Evolutionary conservation across 306 rosid genomes (phyloP), one percentile per base, ranked within the genome.

Genomic region (Potentilla sterilis): DNA sequence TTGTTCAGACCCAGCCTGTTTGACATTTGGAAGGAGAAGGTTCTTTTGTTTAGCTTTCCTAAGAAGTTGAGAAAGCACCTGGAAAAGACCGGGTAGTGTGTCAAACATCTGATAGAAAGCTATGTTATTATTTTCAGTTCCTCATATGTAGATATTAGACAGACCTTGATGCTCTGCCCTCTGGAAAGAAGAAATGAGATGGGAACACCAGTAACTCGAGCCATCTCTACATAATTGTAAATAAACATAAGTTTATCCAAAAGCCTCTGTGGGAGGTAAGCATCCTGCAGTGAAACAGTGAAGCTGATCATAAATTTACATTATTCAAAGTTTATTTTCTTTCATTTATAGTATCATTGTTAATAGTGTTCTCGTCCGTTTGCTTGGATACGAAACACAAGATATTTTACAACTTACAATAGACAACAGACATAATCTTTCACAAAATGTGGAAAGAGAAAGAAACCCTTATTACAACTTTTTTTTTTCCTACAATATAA

Each of bases 61-160:
- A 76, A 92, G 98, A 86, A 95, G 98, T 90, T 95, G 98, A 57
- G 97, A 95, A 82, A 95, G 97, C 28, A 95, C 98, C 98, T 95
- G 81, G 38, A 62, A 83, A 78, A n/a, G 32, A 66, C 18, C 15
- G 11, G 19, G 37, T 79, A 70, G 64, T 75, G 78, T 85, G 43
- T 16, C 68, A 63, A 37, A 35, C 43, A 63, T 44, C 34, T 35
- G 73, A 35, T 6, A 58, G 37, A 72, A 63, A 72, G 62, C 48
- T 46, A 44, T 49, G 59, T 49, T 49, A 74, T 66, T 75, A 48
- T 68, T 83, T 38, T 8, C 38, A 28, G 28, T 28, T 28, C 28
- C 28, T 28, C 28, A 28, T 28, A 28, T 28, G 72, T 75, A 64
- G 46, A 35, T 34, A 6, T 21, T 42, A 49, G 41, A 63, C 22